A percentile compares a stretch with the other conserved stretches of the same genome.
Conservation (phyloP, 2,329 filamentous ascomycete species). For the Atkinsonella texensis region DNA sequence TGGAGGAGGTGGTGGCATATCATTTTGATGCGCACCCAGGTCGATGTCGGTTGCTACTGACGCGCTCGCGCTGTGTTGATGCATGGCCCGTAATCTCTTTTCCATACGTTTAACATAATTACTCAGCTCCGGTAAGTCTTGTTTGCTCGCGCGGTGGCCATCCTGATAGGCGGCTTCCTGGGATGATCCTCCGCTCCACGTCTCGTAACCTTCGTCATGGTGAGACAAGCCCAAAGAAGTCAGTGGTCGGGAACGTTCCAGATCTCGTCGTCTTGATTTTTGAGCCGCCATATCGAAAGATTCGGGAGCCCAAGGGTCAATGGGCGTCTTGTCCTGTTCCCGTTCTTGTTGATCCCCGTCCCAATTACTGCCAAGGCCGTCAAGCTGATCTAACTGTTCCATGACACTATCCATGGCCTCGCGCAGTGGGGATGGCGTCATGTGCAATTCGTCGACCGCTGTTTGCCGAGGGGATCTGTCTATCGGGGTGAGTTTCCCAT, state of each 20-base stretch:
- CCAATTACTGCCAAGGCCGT: conserved; percentile 37
- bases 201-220: conserved; percentile 50
- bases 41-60: conserved; percentile 7
- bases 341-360: conserved; percentile 25
- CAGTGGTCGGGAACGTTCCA: conserved; percentile 36
- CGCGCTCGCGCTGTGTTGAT: conserved; percentile 41
- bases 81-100: conserved; percentile 60
- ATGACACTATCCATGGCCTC: conserved; percentile 98
- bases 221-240: conserved; percentile 62
- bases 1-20: conserved; percentile 50
- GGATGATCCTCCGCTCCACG: conserved; percentile 42
- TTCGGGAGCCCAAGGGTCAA: conserved; percentile 83
- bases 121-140: conserved; percentile 58
- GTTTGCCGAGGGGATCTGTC: conserved; percentile 52
- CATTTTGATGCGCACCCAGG: conserved; percentile 24
- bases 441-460: conserved; percentile 52
- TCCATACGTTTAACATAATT: conserved; percentile 93
- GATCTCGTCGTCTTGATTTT: conserved; percentile 14
- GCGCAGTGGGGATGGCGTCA: conserved; percentile 83
- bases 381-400: conserved; percentile 81
- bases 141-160: conserved; percentile 32
- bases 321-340: conserved; percentile 39
- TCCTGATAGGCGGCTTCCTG: conserved; percentile 32
- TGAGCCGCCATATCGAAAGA: conserved; percentile 52
- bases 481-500: conserved; percentile 39